Evolutionary conservation across 2,329 filamentous ascomycete genomes (phyloP).

Genomic region (Elsinoe ampelina): DNA sequence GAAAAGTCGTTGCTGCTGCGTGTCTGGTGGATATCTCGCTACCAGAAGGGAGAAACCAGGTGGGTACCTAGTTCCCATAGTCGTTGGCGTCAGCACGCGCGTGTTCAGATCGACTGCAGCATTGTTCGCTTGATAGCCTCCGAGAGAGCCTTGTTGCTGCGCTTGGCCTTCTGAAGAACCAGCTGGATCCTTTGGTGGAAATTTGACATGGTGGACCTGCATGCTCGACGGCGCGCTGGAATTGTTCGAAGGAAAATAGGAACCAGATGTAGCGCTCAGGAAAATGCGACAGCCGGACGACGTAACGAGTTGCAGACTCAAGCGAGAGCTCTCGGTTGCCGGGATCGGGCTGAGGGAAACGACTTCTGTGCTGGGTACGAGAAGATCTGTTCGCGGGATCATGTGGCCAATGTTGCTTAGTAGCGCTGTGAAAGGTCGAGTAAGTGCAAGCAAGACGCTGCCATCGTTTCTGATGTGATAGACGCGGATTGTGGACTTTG

Average conservation of each 20-base stretch:
- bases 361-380: slow-evolving; percentile 59
- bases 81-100: slow-evolving; percentile 28
- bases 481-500: slow-evolving; percentile 76
- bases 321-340: slow-evolving; percentile 64
- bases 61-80: slow-evolving; percentile 49
- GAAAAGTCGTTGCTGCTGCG: slow-evolving; percentile 55
- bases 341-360: slow-evolving; percentile 81
- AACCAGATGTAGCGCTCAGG: slow-evolving; percentile 76
- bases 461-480: slow-evolving; percentile 68
- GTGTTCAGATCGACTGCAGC: slow-evolving; percentile 27
- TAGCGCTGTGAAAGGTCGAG: slow-evolving; percentile 44
- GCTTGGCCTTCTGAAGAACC: slow-evolving; percentile 16
- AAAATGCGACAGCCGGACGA: slow-evolving; percentile 86
- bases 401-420: slow-evolving; percentile 75
- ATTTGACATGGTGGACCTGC: slow-evolving; percentile 95
- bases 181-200: slow-evolving; percentile 54
- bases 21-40: slow-evolving; percentile 40
- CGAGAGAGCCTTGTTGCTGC: slow-evolving; percentile 13
- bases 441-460: slow-evolving; percentile 45
- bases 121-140: slow-evolving; percentile 18
- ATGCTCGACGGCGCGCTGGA: slow-evolving; percentile 67
- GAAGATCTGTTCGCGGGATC: slow-evolving; percentile 61
- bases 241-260: slow-evolving; percentile 51
- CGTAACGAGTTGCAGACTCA: slow-evolving; percentile 85
- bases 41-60: slow-evolving; percentile 91